Evolutionary conservation across 2,329 filamentous ascomycete genomes (phyloP).

Genomic region (Xylaria hypoxylon): DNA sequence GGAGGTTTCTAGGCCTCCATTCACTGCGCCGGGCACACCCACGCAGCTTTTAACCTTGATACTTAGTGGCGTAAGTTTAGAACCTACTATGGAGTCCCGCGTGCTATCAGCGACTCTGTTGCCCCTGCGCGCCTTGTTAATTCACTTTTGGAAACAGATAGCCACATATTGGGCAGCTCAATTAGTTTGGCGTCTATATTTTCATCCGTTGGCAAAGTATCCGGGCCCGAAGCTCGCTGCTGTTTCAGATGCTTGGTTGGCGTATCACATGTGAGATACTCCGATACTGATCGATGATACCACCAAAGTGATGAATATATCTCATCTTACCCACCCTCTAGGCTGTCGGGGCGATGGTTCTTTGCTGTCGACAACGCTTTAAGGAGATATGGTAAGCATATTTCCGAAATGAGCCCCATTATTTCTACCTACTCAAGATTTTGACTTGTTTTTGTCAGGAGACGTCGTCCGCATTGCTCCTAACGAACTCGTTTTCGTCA

Average conservation of each 20-base stretch:
- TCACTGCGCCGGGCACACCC: too few relatives aligned
- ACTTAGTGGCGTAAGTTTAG: too few relatives aligned
- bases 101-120: too few relatives aligned
- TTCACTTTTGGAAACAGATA: too few relatives aligned
- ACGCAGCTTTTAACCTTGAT: too few relatives aligned
- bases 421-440: neutral
- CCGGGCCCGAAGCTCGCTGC: conserved; percentile 37
- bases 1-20: too few relatives aligned
- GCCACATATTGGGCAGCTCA: too few relatives aligned
- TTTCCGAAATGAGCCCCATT: too few relatives aligned
- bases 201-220: conserved; percentile 38
- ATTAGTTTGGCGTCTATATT: conserved; percentile 34
- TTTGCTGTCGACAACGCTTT: conserved; percentile 34
- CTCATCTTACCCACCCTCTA: conserved; percentile 9
- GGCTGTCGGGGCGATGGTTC: conserved; percentile 37
- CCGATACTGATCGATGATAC: too few relatives aligned
- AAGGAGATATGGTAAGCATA: conserved; percentile 35
- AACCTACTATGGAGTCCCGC: too few relatives aligned
- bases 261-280: conserved; percentile 33
- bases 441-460: conserved; percentile 21
- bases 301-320: neutral
- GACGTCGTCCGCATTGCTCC: conserved; percentile 41
- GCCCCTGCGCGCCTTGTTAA: too few relatives aligned
- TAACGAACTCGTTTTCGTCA: conserved; percentile 40
- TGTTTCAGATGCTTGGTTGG: conserved; percentile 41